These are phyloP conservation scores for Trichopus zeylanicus DNA, from an alignment of 116 monocot genomes.

Conservation along the genomic window DNA sequence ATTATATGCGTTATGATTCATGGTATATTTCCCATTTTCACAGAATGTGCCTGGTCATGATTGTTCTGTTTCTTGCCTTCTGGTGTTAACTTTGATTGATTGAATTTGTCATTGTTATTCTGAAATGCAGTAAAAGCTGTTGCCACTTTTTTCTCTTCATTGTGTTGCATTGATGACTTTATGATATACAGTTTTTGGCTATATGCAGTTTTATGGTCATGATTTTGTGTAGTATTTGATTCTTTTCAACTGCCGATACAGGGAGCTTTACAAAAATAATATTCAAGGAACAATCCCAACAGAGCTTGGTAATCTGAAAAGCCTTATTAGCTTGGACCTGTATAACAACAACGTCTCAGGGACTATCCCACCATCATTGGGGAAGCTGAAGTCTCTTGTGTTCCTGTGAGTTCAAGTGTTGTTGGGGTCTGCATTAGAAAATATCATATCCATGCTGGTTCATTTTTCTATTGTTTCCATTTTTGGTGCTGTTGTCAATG, in stretches of 20 bases:
- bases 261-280: constrained; percentile 97
- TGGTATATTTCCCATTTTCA: too few relatives aligned
- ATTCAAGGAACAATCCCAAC: constrained; percentile 81
- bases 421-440: not conserved
- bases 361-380: constrained; percentile 69
- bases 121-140: not conserved
- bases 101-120: not conserved
- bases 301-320: constrained; percentile 82
- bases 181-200: not conserved
- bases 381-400: constrained; percentile 86
- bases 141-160: not conserved
- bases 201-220: not conserved
- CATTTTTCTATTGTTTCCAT: not conserved
- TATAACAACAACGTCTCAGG: constrained; percentile 99
- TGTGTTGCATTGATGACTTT: not conserved
- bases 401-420: constrained; percentile 71
- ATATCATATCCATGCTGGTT: not conserved
- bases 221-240: not conserved
- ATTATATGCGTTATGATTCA: too few relatives aligned
- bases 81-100: too few relatives aligned
- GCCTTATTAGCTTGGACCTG: constrained; percentile 82
- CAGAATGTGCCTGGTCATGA: too few relatives aligned
- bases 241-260: constrained; percentile 18
- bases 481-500: not conserved
- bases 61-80: too few relatives aligned